Evolutionary conservation across 208 protist genomes (phyloP), one percentile per base, ranked within the genome.

Genomic region (Crithidia expoeki): DNA sequence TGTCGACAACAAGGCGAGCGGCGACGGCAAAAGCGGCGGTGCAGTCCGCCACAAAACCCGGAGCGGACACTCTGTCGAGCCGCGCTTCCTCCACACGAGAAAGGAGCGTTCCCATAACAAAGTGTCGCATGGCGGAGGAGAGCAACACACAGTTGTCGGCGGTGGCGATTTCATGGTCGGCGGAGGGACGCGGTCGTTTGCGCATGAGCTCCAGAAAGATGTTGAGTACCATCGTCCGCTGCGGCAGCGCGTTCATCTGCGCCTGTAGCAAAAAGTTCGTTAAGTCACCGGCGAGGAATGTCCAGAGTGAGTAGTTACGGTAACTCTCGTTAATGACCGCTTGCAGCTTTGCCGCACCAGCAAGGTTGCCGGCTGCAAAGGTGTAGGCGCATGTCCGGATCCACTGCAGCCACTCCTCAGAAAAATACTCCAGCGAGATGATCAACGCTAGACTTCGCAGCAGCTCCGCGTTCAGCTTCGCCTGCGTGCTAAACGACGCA

Each of bases 71-170:
- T 12, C 23, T 34, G 25, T 7, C 33, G 4, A 11, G 30, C 4
- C 23, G 52, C 25, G 30, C 51, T 16, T 76, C 64, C 11, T 50
- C 50, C 6, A 81, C 62, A 21, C 62, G 60, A 10, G 52, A 25
- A 42, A 51, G 9, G 1, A 85, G 62, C 42, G 62, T 60, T 0
- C 32, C 25, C 50, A 72, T 56, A 14, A 90, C 59, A 27, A 69
- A 61, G 28, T 47, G 17, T 0, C 62, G 69, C 72, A 90, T 76
- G 14, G 2, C 51, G n/a, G 56, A 16, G 11, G 74, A 81, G 30
- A 86, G 78, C 27, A 90, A 67, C 51, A 87, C 71, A 51, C 79
- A 85, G 62, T 81, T 76, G 28, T 52, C 34, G 12, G 78, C 38
- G 2, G 72, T 67, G 21, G 74, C 51, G 5, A 70, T 44, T 19